Conservation (phyloP, 257 asterid genomes). For the Salvia rosmarinus region DNA sequence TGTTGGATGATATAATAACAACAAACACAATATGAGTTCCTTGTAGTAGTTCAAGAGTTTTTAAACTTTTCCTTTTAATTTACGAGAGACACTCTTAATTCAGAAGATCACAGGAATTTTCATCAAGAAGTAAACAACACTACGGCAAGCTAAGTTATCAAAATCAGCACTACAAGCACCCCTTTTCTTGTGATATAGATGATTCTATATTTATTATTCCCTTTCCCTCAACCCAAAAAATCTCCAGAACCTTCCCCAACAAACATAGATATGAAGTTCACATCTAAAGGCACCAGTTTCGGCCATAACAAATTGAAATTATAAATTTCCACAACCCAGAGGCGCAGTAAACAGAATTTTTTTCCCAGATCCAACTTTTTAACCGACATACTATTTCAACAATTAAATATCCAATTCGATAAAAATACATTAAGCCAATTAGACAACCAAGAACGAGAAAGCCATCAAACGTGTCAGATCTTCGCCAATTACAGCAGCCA, state of each 20-base stretch:
- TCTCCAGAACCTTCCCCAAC: background rate
- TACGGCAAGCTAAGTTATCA: background rate
- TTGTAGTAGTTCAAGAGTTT: background rate
- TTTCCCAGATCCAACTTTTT: constrained; percentile 2
- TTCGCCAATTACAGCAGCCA: constrained; percentile 28
- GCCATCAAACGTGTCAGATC: constrained; percentile 31
- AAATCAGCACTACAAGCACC: background rate
- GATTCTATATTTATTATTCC: background rate
- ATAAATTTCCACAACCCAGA: constrained; percentile 15
- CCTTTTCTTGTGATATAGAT: background rate
- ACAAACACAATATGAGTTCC: background rate
- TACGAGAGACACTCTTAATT: background rate
- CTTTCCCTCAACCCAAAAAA: background rate
- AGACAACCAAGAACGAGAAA: constrained; percentile 13
- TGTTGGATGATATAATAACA: background rate
- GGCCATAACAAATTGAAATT: background rate
- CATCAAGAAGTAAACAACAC: background rate
- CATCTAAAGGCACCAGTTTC: constrained; percentile 5
- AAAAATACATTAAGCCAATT: background rate
- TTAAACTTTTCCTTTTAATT: background rate
- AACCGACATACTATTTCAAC: background rate
- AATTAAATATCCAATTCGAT: constrained; percentile 3
- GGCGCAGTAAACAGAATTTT: background rate
- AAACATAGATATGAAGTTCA: background rate
- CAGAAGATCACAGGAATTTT: background rate